Evolutionary conservation across 208 protist genomes (phyloP).

Genomic region (Herpetomonas tarakana): DNA sequence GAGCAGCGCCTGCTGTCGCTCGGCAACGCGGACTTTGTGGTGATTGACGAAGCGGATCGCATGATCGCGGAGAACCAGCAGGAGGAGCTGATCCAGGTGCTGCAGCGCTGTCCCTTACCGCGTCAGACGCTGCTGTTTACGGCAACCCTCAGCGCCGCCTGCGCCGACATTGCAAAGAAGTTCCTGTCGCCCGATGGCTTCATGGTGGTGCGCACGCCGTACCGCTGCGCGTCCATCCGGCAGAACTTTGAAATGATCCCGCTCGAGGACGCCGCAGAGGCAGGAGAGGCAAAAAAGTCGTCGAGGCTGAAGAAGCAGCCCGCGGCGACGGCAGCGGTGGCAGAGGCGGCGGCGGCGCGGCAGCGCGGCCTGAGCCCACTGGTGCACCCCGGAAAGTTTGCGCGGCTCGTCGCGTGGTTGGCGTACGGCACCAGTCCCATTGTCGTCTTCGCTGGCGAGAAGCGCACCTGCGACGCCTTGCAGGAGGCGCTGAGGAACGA

Average conservation of each 20-base stretch:
- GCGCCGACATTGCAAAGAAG: conserved; percentile 49
- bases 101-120: conserved; percentile 72
- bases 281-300: conserved; percentile 4
- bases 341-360: conserved; percentile 1
- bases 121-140: conserved; percentile 96
- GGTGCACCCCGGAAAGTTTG: conserved; percentile 72
- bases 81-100: conserved; percentile 87
- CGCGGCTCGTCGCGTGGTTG: conserved; percentile 67
- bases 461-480: conserved; percentile 66
- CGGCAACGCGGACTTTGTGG: conserved; percentile 69
- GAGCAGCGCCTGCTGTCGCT: conserved; percentile 63
- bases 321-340: background rate
- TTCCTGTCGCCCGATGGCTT: conserved; percentile 67
- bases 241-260: conserved; percentile 73
- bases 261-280: background rate
- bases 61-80: conserved; percentile 93
- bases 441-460: conserved; percentile 82
- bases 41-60: conserved; percentile 98
- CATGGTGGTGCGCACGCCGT: conserved; percentile 58
- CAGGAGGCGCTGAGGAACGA: conserved; percentile 60
- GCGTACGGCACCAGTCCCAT: conserved; percentile 45
- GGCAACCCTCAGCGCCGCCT: conserved; percentile 90
- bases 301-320: conserved; percentile 1
- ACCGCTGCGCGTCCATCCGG: conserved; percentile 56
- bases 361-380: conserved; percentile 24